Conservation (phyloP, 805 yeast genomes). For the Candida berthetii region DNA sequence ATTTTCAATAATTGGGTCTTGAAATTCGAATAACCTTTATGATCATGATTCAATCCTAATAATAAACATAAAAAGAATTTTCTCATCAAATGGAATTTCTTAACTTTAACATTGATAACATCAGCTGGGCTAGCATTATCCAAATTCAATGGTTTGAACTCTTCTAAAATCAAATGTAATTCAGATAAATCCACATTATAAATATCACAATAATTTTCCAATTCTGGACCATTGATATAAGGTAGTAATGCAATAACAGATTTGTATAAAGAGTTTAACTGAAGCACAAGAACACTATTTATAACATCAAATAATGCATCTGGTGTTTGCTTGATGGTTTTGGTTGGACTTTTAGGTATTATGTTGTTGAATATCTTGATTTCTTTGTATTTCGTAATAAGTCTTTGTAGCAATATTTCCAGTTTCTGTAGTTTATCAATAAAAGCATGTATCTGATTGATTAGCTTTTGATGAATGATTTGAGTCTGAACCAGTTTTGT, state of each 20-base stretch:
- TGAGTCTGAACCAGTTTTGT: constrained; percentile 3
- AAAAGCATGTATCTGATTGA: constrained; percentile 11
- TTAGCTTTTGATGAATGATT: constrained; percentile 5
- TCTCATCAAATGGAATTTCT: constrained; percentile 30
- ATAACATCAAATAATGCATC: constrained; percentile 10
- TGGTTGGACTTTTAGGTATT: constrained; percentile 2
- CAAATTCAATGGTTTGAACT: neutral
- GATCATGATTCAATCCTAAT: constrained; percentile 25
- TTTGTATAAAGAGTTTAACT: constrained; percentile 23
- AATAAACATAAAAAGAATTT: constrained; percentile 37
- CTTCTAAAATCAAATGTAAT: constrained; percentile 16
- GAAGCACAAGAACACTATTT: constrained; percentile 25
- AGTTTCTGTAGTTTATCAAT: constrained; percentile 17
- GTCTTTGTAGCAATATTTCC: constrained; percentile 21
- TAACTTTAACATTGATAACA: constrained; percentile 23
- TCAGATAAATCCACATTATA: constrained; percentile 30
- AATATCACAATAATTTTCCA: constrained; percentile 36
- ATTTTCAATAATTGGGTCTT: constrained; percentile 4
- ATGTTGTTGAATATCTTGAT: constrained; percentile 16
- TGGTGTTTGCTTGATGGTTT: neutral
- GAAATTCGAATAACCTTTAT: constrained; percentile 13
- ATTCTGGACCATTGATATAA: constrained; percentile 23
- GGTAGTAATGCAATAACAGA: constrained; percentile 21
- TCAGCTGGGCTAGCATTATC: constrained; percentile 11
- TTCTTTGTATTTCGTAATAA: constrained; percentile 23